These are phyloP conservation scores for Coemansia sp. DNA, from an alignment of 192 early-diverging fungal species.

Conservation along the genomic window DNA sequence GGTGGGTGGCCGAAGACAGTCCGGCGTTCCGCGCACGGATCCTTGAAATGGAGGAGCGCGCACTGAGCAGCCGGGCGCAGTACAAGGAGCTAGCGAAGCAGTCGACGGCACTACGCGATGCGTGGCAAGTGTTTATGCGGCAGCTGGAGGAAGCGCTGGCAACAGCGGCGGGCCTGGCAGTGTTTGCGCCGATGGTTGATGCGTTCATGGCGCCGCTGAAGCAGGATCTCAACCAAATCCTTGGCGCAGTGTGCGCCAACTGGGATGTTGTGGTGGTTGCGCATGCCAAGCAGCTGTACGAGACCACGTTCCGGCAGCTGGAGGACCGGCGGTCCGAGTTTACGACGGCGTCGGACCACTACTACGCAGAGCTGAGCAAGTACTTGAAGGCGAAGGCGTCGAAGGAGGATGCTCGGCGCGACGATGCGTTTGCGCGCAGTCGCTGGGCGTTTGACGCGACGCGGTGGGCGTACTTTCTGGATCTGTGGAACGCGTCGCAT, in stretches of 20 bases:
- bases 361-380: constrained; percentile 40
- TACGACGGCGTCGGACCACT: constrained; percentile 26
- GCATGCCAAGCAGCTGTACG: constrained; percentile 32
- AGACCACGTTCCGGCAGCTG: constrained; percentile 34
- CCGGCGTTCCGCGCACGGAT: constrained; percentile 43
- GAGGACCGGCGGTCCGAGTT: constrained; percentile 46
- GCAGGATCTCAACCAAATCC: constrained; percentile 34
- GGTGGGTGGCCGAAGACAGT: constrained; percentile 48
- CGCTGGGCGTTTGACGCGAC: constrained; percentile 30
- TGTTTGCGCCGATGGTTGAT: constrained; percentile 25
- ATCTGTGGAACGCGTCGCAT: constrained; percentile 40
- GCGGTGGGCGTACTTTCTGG: constrained; percentile 51
- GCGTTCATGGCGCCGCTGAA: constrained; percentile 35
- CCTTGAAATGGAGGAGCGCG: constrained; percentile 37
- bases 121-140: constrained; percentile 40
- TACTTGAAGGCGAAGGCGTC: constrained; percentile 38
- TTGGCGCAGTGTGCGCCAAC: constrained; percentile 41
- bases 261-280: constrained; percentile 44
- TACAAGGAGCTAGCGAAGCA: constrained; percentile 44
- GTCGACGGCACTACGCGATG: constrained; percentile 30
- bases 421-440: constrained; percentile 28
- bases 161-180: constrained; percentile 15
- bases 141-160: constrained; percentile 24
- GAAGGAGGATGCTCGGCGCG: constrained; percentile 27
- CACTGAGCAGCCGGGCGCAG: constrained; percentile 21